Conservation (phyloP, 768 basidiomycete genomes). For the Russula virescens region DNA sequence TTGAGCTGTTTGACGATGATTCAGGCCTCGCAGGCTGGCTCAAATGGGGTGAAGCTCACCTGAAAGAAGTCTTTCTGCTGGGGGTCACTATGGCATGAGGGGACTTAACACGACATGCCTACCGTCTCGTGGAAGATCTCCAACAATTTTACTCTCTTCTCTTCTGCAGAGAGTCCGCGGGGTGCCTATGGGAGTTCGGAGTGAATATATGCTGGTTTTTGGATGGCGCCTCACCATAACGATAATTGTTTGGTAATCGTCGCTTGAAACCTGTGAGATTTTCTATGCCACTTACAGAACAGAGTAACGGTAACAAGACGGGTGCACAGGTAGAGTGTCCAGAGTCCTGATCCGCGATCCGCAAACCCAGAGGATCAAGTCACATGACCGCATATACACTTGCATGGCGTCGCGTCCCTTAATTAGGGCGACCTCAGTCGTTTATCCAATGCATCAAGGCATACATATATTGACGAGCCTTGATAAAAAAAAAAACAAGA, state of each 20-base stretch:
- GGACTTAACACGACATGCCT: slow-evolving; percentile 9
- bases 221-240: slow-evolving; percentile 2
- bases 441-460: slow-evolving; percentile 16
- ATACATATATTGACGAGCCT: slow-evolving; percentile 19
- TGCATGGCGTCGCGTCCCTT: neutral
- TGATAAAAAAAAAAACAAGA: neutral
- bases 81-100: neutral
- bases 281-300: neutral
- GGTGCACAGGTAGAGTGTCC: no score
- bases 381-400: slow-evolving; percentile 4
- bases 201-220: slow-evolving; percentile 7
- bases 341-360: no score
- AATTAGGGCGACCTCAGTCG: neutral
- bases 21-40: no score
- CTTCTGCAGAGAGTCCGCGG: slow-evolving; percentile 74
- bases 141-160: slow-evolving; percentile 82
- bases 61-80: no score
- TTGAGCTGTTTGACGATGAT: slow-evolving; percentile 56
- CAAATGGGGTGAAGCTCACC: no score
- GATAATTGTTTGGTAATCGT: neutral
- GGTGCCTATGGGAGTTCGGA: slow-evolving; percentile 11
- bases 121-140: slow-evolving; percentile 95
- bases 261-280: neutral
- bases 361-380: neutral
- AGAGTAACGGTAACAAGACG: neutral